These are phyloP conservation scores for Myotisia sp. DNA, from an alignment of 2,329 filamentous ascomycete species.

Conservation along the genomic window DNA sequence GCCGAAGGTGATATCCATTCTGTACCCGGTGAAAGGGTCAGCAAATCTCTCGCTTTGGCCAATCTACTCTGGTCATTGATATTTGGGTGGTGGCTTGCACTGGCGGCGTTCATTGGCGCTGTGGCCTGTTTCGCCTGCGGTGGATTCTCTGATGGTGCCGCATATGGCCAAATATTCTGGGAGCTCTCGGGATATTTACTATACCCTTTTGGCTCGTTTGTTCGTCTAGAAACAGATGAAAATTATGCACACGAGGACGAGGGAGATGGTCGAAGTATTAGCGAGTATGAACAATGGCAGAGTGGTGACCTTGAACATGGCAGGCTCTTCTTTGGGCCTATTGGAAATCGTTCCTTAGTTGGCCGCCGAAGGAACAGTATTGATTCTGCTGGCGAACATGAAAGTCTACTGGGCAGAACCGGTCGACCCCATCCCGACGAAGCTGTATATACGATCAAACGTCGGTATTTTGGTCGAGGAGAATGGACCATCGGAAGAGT, in stretches of 20 bases:
- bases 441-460: conserved; percentile 46
- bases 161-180: conserved; percentile 74
- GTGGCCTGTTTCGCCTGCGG: conserved; percentile 65
- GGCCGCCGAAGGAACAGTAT: conserved; percentile 77
- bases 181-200: conserved; percentile 76
- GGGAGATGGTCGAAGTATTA: conserved; percentile 90
- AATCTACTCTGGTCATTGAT: conserved; percentile 81
- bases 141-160: conserved; percentile 62
- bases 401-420: conserved; percentile 65
- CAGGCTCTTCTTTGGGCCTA: conserved; percentile 85
- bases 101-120: conserved; percentile 60
- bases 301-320: conserved; percentile 93
- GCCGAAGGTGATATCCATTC: conserved; percentile 97
- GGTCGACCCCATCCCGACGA: conserved; percentile 36
- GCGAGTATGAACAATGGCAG: conserved; percentile 98
- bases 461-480: conserved; percentile 81
- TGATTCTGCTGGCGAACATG: conserved; percentile 77
- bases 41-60: conserved; percentile 68
- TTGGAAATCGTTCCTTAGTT: conserved; percentile 59
- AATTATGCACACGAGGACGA: conserved; percentile 88
- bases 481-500: conserved; percentile 92
- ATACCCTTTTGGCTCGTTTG: conserved; percentile 94
- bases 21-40: conserved; percentile 74
- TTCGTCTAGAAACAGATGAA: conserved; percentile 85
- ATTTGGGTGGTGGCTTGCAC: conserved; percentile 92